Conservation (phyloP, 352 stramenopile species). For the Phytophthora meadii region DNA sequence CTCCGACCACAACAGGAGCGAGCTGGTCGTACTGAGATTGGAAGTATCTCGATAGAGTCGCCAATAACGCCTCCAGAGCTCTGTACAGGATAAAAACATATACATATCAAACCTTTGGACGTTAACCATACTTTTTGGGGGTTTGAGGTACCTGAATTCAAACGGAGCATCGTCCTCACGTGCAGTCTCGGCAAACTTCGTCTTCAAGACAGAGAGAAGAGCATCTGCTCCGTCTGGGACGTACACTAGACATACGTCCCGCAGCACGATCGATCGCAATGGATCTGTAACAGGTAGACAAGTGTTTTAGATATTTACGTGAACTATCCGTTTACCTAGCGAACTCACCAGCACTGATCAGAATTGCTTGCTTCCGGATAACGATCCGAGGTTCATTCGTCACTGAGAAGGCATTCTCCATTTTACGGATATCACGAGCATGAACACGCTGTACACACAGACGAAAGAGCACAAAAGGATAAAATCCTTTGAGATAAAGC, state of each 20-base stretch:
- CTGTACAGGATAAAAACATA: constrained; percentile 20
- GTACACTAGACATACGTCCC: constrained; percentile 59
- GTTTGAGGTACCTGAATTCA: constrained; percentile 46
- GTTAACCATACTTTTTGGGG: no score
- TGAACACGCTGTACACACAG: constrained; percentile 50
- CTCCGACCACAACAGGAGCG: constrained; percentile 47
- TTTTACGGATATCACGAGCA: constrained; percentile 68
- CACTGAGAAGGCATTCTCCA: constrained; percentile 71
- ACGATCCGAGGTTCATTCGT: constrained; percentile 69
- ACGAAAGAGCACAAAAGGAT: not conserved
- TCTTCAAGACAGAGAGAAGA: constrained; percentile 49
- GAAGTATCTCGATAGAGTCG: constrained; percentile 66
- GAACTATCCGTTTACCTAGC: not conserved
- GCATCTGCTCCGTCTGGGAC: constrained; percentile 49
- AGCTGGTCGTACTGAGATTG: constrained; percentile 54
- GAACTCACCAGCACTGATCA: constrained; percentile 62
- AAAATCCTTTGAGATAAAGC: not conserved
- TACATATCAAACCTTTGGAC: not conserved
- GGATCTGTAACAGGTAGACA: constrained; percentile 38
- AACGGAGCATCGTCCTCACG: constrained; percentile 55
- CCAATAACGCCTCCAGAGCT: constrained; percentile 58
- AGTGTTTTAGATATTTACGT: constrained; percentile 1
- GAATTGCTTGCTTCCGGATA: constrained; percentile 70
- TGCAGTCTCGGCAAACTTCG: constrained; percentile 54
- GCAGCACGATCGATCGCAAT: constrained; percentile 61